Percentiles rank a stretch among this genome's conserved stretches.
Conservation (phyloP, 176 grass and related monocot species). For the Oryza rufipogon region DNA sequence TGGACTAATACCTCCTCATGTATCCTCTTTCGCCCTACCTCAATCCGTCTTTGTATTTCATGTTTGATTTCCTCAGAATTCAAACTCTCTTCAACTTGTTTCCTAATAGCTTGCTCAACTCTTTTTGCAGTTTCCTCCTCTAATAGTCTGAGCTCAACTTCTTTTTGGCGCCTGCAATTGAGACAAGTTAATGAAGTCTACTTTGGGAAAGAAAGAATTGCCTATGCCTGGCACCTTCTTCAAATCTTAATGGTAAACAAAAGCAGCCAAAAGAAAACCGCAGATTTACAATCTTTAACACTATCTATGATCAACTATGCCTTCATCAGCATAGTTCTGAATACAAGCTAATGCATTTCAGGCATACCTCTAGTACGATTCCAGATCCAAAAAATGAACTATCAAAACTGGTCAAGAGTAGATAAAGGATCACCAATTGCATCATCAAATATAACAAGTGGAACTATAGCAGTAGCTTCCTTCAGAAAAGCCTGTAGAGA, state of each 20-base stretch:
- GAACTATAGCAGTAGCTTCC: conserved; percentile 96
- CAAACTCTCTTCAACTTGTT: conserved; percentile 83
- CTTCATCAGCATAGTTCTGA: conserved; percentile 56
- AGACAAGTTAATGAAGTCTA: conserved; percentile 59
- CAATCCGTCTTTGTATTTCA: conserved; percentile 94
- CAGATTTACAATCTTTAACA: conserved; percentile 40
- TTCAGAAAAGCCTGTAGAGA: conserved; percentile 97
- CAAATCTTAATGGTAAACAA: conserved; percentile 49
- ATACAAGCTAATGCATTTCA: conserved; percentile 84
- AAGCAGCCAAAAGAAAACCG: conserved; percentile 47
- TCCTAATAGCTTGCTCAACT: conserved; percentile 93
- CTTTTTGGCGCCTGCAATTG: conserved; percentile 80
- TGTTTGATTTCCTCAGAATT: conserved; percentile 89
- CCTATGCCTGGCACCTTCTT: conserved; percentile 1
- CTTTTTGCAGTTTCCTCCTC: conserved; percentile 96
- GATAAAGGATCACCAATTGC: conserved; percentile 99
- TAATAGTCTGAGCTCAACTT: conserved; percentile 92
- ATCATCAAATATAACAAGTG: conserved; percentile 99
- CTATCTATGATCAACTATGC: conserved; percentile 54
- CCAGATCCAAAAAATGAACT: conserved; percentile 97
- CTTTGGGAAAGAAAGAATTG: not conserved
- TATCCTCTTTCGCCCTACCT: conserved; percentile 83
- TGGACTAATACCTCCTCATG: conserved; percentile 69
- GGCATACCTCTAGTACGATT: conserved; percentile 99
- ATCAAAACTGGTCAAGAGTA: conserved; percentile 99